Conservation (phyloP, 78 protist genomes). For the Isochrysis galbana region DNA sequence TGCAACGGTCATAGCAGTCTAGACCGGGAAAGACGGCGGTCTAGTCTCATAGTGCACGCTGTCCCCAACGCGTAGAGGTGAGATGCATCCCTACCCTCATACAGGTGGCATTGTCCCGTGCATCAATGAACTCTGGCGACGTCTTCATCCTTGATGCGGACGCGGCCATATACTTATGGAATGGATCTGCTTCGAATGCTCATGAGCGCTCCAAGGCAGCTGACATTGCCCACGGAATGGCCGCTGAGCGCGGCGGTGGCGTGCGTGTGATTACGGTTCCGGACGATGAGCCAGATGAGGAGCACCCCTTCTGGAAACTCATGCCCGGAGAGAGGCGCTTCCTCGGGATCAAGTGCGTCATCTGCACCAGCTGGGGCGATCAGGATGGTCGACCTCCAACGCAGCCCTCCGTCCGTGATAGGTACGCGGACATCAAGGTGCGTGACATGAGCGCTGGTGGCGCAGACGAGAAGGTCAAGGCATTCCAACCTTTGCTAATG, state of each 20-base stretch:
- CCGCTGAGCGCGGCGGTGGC: slow-evolving; percentile 55
- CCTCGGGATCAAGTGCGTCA: background rate
- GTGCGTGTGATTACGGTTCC: background rate
- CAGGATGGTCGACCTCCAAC: too few species aligned
- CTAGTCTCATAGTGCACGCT: too few species aligned
- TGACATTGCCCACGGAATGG: slow-evolving; percentile 37
- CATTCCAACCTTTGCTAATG: background rate
- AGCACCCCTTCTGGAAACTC: slow-evolving; percentile 43
- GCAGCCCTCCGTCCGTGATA: too few species aligned
- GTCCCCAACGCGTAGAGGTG: too few species aligned
- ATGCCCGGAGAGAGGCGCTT: slow-evolving; percentile 15
- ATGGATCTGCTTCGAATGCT: background rate
- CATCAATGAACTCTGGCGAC: slow-evolving; percentile 70
- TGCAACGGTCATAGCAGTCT: too few species aligned
- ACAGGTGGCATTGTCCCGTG: slow-evolving; percentile 10
- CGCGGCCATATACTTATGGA: slow-evolving; percentile 7
- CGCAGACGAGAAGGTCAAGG: background rate
- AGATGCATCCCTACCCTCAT: too few species aligned
- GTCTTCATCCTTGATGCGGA: slow-evolving; percentile 63
- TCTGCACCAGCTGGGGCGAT: too few species aligned
- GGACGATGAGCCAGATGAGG: slow-evolving; percentile 35
- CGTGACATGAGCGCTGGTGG: too few species aligned
- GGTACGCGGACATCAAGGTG: background rate
- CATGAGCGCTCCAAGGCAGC: slow-evolving; percentile 55
- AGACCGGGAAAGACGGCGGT: background rate